These are phyloP conservation scores for Fraxinus americana DNA, from an alignment of 257 asterid species.

Conservation along the genomic window DNA sequence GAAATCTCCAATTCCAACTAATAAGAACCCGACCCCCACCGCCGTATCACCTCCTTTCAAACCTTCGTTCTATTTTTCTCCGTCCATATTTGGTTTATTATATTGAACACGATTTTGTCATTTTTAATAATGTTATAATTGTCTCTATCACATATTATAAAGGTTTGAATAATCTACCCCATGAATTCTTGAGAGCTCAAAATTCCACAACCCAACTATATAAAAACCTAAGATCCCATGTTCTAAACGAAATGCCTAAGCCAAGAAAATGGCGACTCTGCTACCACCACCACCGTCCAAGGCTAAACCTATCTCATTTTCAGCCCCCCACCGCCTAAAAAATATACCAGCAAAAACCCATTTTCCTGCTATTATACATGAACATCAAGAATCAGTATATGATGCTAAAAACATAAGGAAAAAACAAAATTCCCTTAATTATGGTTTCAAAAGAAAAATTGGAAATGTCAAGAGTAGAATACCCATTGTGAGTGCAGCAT, in stretches of 20 bases:
- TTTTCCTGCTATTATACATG: constrained; percentile 21
- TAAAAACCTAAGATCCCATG: constrained; percentile 8
- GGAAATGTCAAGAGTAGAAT: constrained; percentile 27
- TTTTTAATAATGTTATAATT: not conserved
- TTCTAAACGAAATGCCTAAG: constrained; percentile 10
- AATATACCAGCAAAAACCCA: constrained; percentile 25
- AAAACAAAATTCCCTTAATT: constrained; percentile 17
- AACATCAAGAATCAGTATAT: constrained; percentile 18
- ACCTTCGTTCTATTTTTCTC: constrained; percentile 24
- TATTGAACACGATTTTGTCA: too few relatives aligned
- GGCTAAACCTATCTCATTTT: constrained; percentile 34
- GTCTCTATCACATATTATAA: not conserved
- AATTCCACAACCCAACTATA: constrained; percentile 23
- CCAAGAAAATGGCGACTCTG: constrained; percentile 61
- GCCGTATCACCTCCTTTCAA: constrained; percentile 46
- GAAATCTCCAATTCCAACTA: constrained; percentile 21
- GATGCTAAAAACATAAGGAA: constrained; percentile 13
- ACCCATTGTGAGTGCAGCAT: constrained; percentile 42
- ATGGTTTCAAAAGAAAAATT: constrained; percentile 16
- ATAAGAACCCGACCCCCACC: constrained; percentile 24
- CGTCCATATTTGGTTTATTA: not conserved
- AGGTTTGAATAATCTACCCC: constrained; percentile 26
- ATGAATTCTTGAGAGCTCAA: constrained; percentile 14
- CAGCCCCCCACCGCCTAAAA: constrained; percentile 26
- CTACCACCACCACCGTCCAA: constrained; percentile 43